Evolutionary conservation across 164 flowering plant genomes (phyloP), one percentile per base, ranked within the genome.

Genomic region (Vitis rupestris): DNA sequence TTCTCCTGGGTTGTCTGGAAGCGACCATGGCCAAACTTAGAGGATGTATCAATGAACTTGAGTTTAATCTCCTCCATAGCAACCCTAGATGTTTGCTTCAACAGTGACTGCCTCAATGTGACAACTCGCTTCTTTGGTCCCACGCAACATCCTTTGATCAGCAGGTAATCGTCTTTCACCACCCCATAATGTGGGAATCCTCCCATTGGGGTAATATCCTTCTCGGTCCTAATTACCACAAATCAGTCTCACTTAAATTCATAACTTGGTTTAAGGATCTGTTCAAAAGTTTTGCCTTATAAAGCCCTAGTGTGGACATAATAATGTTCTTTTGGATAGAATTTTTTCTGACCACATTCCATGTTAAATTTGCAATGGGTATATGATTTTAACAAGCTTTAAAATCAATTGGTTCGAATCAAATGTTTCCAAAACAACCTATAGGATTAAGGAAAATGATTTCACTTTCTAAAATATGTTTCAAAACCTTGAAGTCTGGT

Each of bases 71-170:
- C 88, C 75, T 89, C 94, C 74, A 86, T 0, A 14, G 94, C 91
- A n/a, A 84, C 19, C 61, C 91, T 73, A 9, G 95, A 90, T 1
- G 92, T 90, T 82, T 90, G 95, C 74, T 84, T 84, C 78, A 86
- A 53, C 59, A 88, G 70, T 1, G 95, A 80, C 69, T 90, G 95
- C 66, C 95, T 76, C 68, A 87, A 59, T 9, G 91, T 89, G 56
- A 89, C 88, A 14, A 89, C 94, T 9, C 94, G 81, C 78, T 88
- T 88, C 84, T 90, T 90, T 0, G 95, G 90, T 1, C 95, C 95
- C 1, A 88, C 92, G 57, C 92, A 88, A 80, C 95, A 84, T 6
- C 95, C 95, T 78, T 90, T 90, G 50, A 89, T 87, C 81, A 89
- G 16, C 66, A 89, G 10, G 60, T 82, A 89, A 70, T 89, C 93